Evolutionary conservation across 179 eudicot genomes (phyloP).

Genomic region (Corrigiola litoralis): DNA sequence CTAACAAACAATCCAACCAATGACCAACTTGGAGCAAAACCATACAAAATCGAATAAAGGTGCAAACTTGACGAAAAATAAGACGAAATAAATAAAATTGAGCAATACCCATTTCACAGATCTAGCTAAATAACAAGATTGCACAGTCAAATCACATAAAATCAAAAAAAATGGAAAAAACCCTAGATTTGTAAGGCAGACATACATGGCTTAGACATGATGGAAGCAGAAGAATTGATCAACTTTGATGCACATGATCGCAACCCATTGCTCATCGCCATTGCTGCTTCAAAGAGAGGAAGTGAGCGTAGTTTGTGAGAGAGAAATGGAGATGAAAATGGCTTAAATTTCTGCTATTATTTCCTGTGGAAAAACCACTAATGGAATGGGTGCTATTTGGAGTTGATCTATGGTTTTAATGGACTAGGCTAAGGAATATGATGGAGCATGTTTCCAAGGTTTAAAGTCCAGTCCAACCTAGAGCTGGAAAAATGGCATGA

Average conservation of each 20-base stretch:
- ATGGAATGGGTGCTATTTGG: too few relatives aligned
- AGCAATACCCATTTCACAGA: constrained; percentile 6
- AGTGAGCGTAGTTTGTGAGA: neutral
- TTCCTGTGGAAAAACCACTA: too few relatives aligned
- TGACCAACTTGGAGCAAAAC: neutral
- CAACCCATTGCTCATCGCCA: constrained; percentile 72
- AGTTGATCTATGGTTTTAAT: too few relatives aligned
- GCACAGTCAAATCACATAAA: too few relatives aligned
- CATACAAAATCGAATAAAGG: neutral
- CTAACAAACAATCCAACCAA: neutral
- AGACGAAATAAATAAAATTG: neutral
- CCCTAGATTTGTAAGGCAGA: constrained; percentile 5
- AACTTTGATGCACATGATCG: constrained; percentile 60
- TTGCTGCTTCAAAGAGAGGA: too few relatives aligned
- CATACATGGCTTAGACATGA: constrained; percentile 57
- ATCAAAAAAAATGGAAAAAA: neutral
- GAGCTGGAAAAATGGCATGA: too few relatives aligned
- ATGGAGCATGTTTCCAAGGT: too few relatives aligned
- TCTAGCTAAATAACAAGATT: neutral
- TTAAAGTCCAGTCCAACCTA: too few relatives aligned
- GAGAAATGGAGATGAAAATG: constrained; percentile 1
- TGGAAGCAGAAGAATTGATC: constrained; percentile 42
- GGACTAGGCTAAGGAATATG: too few relatives aligned
- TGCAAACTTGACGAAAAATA: neutral
- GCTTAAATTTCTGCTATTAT: too few relatives aligned